A percentile compares a stretch with the other conserved stretches of the same genome.
Conservation (phyloP, 495 filamentous ascomycete genomes). For the Pyrenula aspistea region DNA sequence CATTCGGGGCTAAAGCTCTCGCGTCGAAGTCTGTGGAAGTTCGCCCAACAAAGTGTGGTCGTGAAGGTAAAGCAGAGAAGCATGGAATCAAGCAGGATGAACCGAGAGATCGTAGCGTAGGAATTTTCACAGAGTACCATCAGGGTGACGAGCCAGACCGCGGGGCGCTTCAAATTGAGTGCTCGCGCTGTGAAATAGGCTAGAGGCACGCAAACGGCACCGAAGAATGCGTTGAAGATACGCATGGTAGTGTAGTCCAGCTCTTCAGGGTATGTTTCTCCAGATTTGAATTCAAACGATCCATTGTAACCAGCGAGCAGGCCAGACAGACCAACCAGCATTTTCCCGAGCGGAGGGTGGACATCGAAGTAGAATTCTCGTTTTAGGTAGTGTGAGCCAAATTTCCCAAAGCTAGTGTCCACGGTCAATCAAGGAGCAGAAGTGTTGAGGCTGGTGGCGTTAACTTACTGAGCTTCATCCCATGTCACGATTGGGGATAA, state of each 20-base stretch:
- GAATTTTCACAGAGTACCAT: constrained; percentile 99
- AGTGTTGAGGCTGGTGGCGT: constrained; percentile 1
- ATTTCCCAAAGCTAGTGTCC: constrained; percentile 79
- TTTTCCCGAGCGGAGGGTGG: constrained; percentile 93
- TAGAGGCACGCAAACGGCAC: constrained; percentile 81
- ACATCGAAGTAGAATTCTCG: constrained; percentile 99
- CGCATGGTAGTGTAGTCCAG: constrained; percentile 98
- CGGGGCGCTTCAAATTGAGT: constrained; percentile 69
- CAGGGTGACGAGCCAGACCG: constrained; percentile 87
- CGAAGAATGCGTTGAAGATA: constrained; percentile 91
- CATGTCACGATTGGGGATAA: constrained; percentile 93
- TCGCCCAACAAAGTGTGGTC: constrained; percentile 90
- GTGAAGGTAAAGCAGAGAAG: constrained; percentile 95
- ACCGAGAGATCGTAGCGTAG: constrained; percentile 95
- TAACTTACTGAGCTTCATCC: constrained; percentile 89
- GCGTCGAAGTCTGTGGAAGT: constrained; percentile 77
- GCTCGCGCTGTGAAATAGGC: constrained; percentile 92
- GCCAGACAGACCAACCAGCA: constrained; percentile 92
- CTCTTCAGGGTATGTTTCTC: constrained; percentile 85
- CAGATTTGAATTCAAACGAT: constrained; percentile 98
- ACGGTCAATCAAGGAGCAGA: constrained; percentile 12
- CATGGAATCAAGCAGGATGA: constrained; percentile 97
- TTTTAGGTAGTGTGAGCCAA: constrained; percentile 96
- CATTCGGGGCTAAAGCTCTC: constrained; percentile 79
- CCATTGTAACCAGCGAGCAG: constrained; percentile 97